These are phyloP conservation scores for Petrea volubilis DNA, from an alignment of 257 asterid species.

Conservation along the genomic window DNA sequence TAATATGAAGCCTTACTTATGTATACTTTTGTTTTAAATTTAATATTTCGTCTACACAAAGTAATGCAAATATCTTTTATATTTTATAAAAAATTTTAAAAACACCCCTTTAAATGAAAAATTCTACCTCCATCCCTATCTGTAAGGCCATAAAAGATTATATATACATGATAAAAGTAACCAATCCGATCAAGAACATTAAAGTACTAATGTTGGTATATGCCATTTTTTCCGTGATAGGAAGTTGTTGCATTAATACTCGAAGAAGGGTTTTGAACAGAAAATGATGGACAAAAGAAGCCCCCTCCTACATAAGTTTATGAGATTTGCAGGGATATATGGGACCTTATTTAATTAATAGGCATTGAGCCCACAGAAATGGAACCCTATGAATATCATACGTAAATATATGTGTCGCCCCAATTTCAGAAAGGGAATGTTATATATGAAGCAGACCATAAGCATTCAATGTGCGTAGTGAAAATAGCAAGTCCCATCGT, in stretches of 20 bases:
- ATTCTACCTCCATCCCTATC: too few species aligned
- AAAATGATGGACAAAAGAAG: neutral
- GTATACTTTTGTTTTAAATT: too few species aligned
- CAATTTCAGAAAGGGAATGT: constrained; percentile 38
- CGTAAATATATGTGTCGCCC: neutral
- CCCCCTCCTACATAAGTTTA: neutral
- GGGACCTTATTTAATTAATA: constrained; percentile 18
- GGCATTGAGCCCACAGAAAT: constrained; percentile 36
- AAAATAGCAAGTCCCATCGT: constrained; percentile 17
- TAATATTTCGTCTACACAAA: too few species aligned
- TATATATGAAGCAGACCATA: constrained; percentile 26
- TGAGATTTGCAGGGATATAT: too few species aligned
- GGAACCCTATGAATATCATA: constrained; percentile 32
- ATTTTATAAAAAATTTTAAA: too few species aligned
- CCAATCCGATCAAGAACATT: neutral
- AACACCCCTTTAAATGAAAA: too few species aligned
- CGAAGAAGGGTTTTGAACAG: neutral
- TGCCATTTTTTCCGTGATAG: constrained; percentile 29
- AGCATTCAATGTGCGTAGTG: constrained; percentile 31
- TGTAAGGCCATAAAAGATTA: too few species aligned
- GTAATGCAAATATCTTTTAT: too few species aligned
- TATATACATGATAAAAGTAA: neutral
- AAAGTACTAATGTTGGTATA: neutral
- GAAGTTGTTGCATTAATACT: neutral
- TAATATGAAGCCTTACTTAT: too few species aligned